These are phyloP conservation scores for Mycena floridula DNA, from an alignment of 768 basidiomycete species.

Conservation along the genomic window DNA sequence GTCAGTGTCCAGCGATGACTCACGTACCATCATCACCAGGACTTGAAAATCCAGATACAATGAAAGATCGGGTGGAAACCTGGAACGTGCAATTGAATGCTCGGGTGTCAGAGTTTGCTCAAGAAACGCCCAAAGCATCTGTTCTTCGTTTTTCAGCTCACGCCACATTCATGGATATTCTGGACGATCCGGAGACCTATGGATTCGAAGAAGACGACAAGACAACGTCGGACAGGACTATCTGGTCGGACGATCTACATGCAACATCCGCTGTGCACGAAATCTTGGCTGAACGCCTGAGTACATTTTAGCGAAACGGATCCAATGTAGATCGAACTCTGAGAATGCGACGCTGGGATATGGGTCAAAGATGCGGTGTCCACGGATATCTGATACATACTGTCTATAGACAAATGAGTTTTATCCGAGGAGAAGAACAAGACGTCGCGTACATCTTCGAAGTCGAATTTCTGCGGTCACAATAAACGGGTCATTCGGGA, in stretches of 20 bases:
- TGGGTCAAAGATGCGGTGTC: no score
- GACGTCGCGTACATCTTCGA: no score
- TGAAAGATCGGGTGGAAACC: slow-evolving; percentile 11
- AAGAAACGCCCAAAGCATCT: slow-evolving; percentile 14
- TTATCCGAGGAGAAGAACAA: no score
- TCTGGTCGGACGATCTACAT: slow-evolving; percentile 35
- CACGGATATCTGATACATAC: no score
- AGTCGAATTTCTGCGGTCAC: no score
- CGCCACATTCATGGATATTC: slow-evolving; percentile 20
- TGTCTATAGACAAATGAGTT: no score
- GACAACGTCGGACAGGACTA: slow-evolving; percentile 16
- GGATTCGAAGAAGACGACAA: slow-evolving; percentile 25
- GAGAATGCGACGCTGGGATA: no score
- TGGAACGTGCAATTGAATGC: slow-evolving; percentile 26
- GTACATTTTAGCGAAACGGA: no score
- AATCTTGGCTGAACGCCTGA: not conserved
- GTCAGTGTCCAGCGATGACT: not conserved
- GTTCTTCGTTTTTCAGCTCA: slow-evolving; percentile 28
- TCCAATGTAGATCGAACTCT: no score
- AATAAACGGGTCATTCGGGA: no score
- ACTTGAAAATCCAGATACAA: not conserved
- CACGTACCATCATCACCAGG: not conserved
- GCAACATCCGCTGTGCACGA: slow-evolving; percentile 14
- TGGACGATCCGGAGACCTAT: slow-evolving; percentile 26
- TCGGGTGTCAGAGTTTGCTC: slow-evolving; percentile 18